These are phyloP conservation scores for Dactylellina leptospora DNA, from an alignment of 2,329 filamentous ascomycete species.

Conservation along the genomic window DNA sequence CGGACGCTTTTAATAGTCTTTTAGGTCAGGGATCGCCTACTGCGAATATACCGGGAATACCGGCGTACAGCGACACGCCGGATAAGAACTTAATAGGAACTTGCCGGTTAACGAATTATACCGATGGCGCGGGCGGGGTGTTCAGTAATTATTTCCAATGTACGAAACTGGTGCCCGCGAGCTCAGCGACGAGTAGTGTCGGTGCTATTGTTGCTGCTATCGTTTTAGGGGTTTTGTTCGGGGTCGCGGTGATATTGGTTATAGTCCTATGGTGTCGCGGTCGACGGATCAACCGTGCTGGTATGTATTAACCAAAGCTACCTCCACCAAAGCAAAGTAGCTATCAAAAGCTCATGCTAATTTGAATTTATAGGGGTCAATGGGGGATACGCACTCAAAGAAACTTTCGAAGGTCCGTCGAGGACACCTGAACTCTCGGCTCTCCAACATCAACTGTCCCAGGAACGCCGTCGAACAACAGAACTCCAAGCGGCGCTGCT, in stretches of 20 bases:
- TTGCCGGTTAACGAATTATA: conserved; percentile 29
- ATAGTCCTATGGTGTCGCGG: conserved; percentile 30
- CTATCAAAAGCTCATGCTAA: background rate
- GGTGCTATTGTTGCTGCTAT: conserved; percentile 31
- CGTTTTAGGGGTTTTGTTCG: conserved; percentile 28
- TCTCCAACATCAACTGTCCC: conserved; percentile 23
- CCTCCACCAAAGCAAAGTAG: background rate
- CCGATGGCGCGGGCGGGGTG: background rate
- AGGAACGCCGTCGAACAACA: conserved; percentile 24
- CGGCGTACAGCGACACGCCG: conserved; percentile 7
- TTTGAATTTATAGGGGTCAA: background rate
- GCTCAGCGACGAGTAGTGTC: conserved; percentile 20
- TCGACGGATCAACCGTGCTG: conserved; percentile 3
- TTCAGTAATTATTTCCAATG: conserved; percentile 26
- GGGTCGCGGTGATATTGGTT: conserved; percentile 1
- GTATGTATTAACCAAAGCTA: background rate
- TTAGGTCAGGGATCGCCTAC: too few species aligned
- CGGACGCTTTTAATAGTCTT: too few species aligned
- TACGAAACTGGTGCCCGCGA: conserved; percentile 17
- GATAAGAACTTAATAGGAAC: conserved; percentile 20
- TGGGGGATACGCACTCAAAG: conserved; percentile 6
- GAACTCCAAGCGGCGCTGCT: conserved; percentile 40
- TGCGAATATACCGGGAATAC: too few species aligned
- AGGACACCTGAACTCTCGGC: conserved; percentile 12
- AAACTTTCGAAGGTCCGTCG: background rate